Percentiles rank a stretch among this genome's conserved stretches.
Evolutionary conservation across 768 basidiomycete species (phyloP).

Genomic region (Rhodosporidiobolus odoratus): DNA sequence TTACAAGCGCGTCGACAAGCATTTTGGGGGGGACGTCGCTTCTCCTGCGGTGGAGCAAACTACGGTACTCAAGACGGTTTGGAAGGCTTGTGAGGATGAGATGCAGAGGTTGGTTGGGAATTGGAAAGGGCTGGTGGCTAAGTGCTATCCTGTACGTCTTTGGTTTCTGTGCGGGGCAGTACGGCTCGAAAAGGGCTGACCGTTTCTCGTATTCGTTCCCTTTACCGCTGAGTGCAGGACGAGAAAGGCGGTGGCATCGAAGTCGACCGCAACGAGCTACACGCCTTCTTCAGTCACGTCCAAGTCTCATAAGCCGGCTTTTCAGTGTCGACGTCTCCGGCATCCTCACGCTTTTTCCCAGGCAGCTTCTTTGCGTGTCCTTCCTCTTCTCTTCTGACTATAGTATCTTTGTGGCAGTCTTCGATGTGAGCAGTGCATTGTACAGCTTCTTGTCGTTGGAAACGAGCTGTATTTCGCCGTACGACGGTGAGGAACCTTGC

Average conservation of each 20-base stretch:
- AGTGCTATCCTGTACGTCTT: constrained; percentile 59
- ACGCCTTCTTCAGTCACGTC: neutral
- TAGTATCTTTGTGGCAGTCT: neutral
- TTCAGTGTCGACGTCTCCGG: too few relatives aligned
- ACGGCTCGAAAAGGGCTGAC: too few relatives aligned
- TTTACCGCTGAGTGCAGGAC: neutral
- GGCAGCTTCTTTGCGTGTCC: neutral
- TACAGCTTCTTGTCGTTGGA: neutral
- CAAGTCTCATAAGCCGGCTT: neutral
- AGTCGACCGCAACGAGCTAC: constrained; percentile 6
- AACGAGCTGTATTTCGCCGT: too few relatives aligned
- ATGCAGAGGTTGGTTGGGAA: constrained; percentile 65
- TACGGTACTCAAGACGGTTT: constrained; percentile 68
- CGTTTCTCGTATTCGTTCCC: too few relatives aligned
- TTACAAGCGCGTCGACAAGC: constrained; percentile 89
- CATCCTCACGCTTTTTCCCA: neutral
- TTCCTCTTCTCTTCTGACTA: neutral
- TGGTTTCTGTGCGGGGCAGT: too few relatives aligned
- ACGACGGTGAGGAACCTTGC: too few relatives aligned
- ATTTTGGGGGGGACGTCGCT: constrained; percentile 64
- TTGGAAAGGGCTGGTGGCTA: constrained; percentile 63
- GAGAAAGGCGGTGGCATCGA: constrained; percentile 14
- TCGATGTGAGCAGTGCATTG: neutral
- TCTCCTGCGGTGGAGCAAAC: constrained; percentile 45
- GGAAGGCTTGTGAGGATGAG: constrained; percentile 86